Percentiles rank a stretch among this genome's conserved stretches.
These are phyloP conservation scores for Tulasnella sp. DNA, from an alignment of 768 basidiomycete species.

Conservation along the genomic window DNA sequence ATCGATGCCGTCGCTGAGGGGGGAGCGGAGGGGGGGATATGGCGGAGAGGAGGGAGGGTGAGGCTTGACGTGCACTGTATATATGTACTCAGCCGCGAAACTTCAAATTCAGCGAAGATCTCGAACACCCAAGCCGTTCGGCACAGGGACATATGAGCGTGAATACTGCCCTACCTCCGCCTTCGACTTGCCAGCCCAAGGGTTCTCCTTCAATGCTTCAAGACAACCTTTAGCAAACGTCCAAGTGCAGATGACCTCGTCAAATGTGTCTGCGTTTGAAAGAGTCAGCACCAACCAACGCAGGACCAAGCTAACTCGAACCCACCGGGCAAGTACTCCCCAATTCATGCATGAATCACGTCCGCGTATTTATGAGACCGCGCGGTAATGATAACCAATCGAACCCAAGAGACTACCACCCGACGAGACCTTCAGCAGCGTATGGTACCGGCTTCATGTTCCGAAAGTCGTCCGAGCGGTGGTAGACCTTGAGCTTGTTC, in stretches of 20 bases:
- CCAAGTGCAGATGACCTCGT: slow-evolving; percentile 19
- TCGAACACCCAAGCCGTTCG: no score
- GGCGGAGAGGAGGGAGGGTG: no score
- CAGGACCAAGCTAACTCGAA: background rate
- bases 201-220: background rate
- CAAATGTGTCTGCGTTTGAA: background rate
- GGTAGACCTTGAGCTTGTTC: slow-evolving; percentile 15
- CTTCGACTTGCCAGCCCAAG: slow-evolving; percentile 28
- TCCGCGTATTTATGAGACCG: slow-evolving; percentile 13
- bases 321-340: slow-evolving; percentile 20
- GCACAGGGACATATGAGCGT: no score
- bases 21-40: no score
- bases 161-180: no score
- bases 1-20: no score
- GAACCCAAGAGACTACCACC: slow-evolving; percentile 6
- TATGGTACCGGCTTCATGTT: slow-evolving; percentile 9
- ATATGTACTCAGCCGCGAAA: no score
- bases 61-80: no score
- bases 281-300: background rate
- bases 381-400: slow-evolving; percentile 15
- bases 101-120: no score
- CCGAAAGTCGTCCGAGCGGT: background rate
- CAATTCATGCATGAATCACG: slow-evolving; percentile 7
- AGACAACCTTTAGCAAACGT: background rate
- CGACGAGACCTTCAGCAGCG: slow-evolving; percentile 5